Base-by-base conservation (phyloP, 345 rosid genomes). In the Eucalyptus fibrosa region DNA sequence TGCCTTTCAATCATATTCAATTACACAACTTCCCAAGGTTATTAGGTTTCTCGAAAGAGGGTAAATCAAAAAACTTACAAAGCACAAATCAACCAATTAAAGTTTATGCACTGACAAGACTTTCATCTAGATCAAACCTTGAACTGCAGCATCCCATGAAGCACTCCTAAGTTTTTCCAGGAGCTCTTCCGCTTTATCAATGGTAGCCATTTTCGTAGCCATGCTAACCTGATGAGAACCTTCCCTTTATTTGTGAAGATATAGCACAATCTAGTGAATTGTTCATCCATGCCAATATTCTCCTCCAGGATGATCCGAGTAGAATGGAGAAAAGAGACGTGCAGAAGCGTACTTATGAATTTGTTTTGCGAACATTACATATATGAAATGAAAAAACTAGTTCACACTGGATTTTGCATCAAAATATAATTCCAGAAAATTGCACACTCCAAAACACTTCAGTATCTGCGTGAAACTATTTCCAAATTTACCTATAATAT, bases 161-260 rank as follows among this genome's bases (percentile, higher is more conserved):
- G 98, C 98, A 89, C 90, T 91, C 12, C 97, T 94, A 91, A 97
- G 95, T 95, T 95, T 95, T 91, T 96, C 99, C 72, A 97, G 89
- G 40, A 97, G 97, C 91, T 96, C 97, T 81, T 91, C 92, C 40
- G 98, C 97, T 92, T 95, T 95, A 53, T 95, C 95, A 86, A 96
- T 95, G 44, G 98, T 96, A 56, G 98, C 99, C 99, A 97, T 96
- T 94, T 97, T 96, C 91, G 90, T 93, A 65, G 96, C 98, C 99
- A 96, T 96, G 95, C 98, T 96, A 87, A 96, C 98, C 98, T 97
- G 90, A 88, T 82, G 44, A 92, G 26, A 77, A 51, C 30, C 42
- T 56, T 67, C 7, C 32, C 7, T 45, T 50, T 15, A 17, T 32
- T 0, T 32, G 40, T 67, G 42, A 67, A 4, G 80, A 67, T 67